Percentiles rank a stretch among this genome's conserved stretches.
These are phyloP conservation scores for Aspergillus coremiiformis DNA, from an alignment of 495 filamentous ascomycete species.

Conservation along the genomic window DNA sequence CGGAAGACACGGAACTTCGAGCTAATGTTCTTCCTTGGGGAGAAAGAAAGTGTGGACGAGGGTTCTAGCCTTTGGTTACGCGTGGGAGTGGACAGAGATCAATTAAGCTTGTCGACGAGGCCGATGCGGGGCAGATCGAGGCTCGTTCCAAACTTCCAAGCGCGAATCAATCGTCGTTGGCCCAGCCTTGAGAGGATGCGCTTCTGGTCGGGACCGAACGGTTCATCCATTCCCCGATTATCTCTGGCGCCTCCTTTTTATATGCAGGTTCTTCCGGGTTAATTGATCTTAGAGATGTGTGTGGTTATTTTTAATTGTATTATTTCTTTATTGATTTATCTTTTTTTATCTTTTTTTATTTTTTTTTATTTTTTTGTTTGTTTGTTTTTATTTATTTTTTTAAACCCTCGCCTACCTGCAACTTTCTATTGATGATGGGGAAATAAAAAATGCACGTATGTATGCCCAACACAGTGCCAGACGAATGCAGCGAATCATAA, in stretches of 20 bases:
- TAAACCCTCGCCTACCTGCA: neutral
- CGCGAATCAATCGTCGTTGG: conserved; percentile 13
- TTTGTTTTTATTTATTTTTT: neutral
- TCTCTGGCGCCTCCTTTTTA: conserved; percentile 9
- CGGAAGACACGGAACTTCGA: neutral
- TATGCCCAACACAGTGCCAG: conserved; percentile 30
- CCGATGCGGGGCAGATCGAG: conserved; percentile 23
- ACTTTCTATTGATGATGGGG: neutral
- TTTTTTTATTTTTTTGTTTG: neutral
- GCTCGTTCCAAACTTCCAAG: conserved; percentile 13
- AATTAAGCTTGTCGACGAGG: conserved; percentile 17
- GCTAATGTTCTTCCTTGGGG: neutral
- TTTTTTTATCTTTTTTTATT: too few species aligned
- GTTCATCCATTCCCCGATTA: too few species aligned
- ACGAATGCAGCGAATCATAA: conserved; percentile 27
- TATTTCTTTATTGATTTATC: too few species aligned
- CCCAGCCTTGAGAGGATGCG: conserved; percentile 10
- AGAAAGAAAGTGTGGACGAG: neutral
- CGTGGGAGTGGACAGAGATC: conserved; percentile 7
- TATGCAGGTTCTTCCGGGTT: conserved; percentile 1
- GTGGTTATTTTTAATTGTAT: too few species aligned
- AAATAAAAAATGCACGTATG: conserved; percentile 23
- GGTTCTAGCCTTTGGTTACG: neutral
- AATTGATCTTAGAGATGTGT: too few species aligned
- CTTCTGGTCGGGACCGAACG: too few species aligned